Conservation (phyloP, 345 rosid genomes). For the Acer campestre region DNA sequence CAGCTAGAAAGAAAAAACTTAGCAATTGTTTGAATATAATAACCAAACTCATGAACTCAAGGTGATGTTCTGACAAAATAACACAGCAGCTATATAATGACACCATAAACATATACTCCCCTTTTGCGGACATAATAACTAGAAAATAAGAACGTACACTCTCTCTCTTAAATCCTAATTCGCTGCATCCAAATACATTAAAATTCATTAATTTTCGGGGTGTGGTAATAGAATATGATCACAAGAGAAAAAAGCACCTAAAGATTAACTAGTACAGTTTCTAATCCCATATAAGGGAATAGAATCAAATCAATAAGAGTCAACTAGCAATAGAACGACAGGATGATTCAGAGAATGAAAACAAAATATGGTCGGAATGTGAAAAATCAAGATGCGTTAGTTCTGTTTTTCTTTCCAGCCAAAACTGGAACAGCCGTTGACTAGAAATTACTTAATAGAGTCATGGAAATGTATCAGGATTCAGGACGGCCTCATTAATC, state of each 20-base stretch:
- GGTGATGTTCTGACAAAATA: not conserved
- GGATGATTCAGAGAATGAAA: too few species aligned
- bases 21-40: not conserved
- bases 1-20: not conserved
- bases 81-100: not conserved
- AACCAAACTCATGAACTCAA: not conserved
- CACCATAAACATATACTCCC: not conserved
- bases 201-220: too few species aligned
- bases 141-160: too few species aligned
- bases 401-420: not conserved
- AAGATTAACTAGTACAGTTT: too few species aligned
- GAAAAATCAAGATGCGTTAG: conserved; percentile 2
- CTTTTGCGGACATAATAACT: too few species aligned
- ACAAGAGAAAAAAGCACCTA: too few species aligned
- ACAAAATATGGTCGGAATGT: not conserved
- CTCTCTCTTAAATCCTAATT: too few species aligned
- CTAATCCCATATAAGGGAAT: too few species aligned
- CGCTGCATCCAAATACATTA: too few species aligned
- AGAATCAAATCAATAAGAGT: too few species aligned
- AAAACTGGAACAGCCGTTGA: not conserved
- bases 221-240: too few species aligned
- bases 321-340: too few species aligned
- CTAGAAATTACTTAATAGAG: not conserved
- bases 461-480: not conserved
- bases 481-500: not conserved